Percentiles rank a stretch among this genome's conserved stretches.
Evolutionary conservation across 768 basidiomycete species (phyloP).

Genomic region (Podaxis carcinomalis): DNA sequence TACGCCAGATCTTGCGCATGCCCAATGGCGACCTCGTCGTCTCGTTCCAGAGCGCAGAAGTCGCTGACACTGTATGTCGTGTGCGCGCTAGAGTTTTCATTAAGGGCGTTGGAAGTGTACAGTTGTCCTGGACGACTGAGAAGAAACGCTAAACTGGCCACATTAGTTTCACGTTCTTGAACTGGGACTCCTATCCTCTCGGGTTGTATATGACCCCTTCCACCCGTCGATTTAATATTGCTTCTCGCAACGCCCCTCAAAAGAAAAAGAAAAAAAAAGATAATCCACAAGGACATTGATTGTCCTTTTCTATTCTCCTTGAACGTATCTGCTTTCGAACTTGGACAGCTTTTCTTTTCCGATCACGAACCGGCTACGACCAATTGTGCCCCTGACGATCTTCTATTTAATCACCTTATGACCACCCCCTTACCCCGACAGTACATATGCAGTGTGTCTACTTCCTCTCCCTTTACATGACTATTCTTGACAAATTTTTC

Average conservation of each 20-base stretch:
- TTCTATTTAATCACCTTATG: neutral
- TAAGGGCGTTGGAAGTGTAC: conserved; percentile 71
- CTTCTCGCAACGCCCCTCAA: neutral
- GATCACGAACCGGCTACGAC: neutral
- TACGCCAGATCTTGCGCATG: conserved; percentile 67
- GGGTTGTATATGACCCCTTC: neutral
- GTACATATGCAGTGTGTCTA: conserved; percentile 1
- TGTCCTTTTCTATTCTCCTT: neutral
- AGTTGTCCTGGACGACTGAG: conserved; percentile 70
- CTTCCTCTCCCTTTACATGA: too few relatives aligned
- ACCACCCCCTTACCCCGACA: too few relatives aligned
- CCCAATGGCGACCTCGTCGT: conserved; percentile 78
- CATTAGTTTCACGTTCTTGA: neutral
- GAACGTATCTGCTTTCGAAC: neutral
- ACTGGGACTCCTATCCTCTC: neutral
- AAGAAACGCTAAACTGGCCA: conserved; percentile 30
- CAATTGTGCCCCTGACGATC: neutral
- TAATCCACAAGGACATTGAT: neutral
- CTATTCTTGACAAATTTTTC: neutral
- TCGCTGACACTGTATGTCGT: conserved; percentile 81
- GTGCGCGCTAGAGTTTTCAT: conserved; percentile 74
- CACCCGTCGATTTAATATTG: neutral
- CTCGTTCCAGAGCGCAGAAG: conserved; percentile 69
- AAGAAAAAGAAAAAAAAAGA: neutral
- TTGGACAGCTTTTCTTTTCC: neutral